A percentile compares a stretch with the other conserved stretches of the same genome.
Conservation (phyloP, 139 green algal species). For the Volvox reticuliferus region DNA sequence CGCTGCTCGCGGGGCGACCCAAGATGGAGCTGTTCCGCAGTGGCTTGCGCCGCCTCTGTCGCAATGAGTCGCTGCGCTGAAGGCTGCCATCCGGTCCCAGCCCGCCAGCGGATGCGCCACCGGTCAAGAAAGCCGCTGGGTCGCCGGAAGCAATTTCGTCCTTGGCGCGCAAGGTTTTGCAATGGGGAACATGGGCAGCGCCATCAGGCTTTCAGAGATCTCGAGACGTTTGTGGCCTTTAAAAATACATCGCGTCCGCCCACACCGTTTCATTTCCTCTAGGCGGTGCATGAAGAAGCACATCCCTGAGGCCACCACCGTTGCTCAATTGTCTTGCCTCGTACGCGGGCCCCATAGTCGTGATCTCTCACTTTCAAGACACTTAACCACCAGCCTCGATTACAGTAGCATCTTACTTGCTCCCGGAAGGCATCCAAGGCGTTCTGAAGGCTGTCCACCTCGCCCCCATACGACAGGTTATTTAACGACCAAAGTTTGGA, state of each 20-base stretch:
- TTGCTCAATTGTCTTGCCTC: no score
- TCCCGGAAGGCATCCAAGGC: slow-evolving; percentile 79
- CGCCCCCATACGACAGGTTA: slow-evolving; percentile 59
- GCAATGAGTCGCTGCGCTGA: slow-evolving; percentile 32
- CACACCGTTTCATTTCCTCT: no score
- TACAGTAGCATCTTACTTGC: slow-evolving; percentile 17
- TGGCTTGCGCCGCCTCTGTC: slow-evolving; percentile 36
- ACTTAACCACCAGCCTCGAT: neutral
- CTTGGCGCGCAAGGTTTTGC: neutral
- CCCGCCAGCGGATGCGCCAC: neutral
- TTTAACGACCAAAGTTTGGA: slow-evolving; percentile 66
- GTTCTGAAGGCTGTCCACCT: slow-evolving; percentile 77
- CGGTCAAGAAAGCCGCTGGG: slow-evolving; percentile 9
- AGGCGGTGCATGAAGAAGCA: no score
- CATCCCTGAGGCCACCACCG: no score
- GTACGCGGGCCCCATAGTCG: no score
- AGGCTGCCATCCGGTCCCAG: neutral
- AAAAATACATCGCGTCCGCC: no score
- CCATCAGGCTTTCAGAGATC: no score
- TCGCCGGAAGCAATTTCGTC: slow-evolving; percentile 34
- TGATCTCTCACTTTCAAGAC: no score
- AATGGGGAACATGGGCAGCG: no score
- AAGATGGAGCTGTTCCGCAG: slow-evolving; percentile 34
- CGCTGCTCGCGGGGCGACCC: slow-evolving; percentile 32
- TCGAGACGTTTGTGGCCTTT: no score